These are phyloP conservation scores for Tephrocybe sp. DNA, from an alignment of 768 basidiomycete genomes.

Conservation along the genomic window DNA sequence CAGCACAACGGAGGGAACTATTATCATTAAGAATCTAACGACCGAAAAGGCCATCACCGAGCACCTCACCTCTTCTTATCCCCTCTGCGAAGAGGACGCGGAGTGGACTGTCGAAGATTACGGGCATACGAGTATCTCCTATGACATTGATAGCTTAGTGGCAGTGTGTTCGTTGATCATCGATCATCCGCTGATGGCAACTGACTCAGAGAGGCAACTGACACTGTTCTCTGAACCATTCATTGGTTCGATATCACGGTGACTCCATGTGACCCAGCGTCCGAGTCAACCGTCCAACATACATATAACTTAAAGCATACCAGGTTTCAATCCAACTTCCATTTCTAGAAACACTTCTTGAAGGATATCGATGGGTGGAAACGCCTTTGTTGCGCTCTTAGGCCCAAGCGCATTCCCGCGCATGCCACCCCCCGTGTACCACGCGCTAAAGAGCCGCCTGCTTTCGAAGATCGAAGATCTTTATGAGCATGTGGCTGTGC, in stretches of 20 bases:
- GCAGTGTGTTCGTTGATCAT: too few relatives aligned
- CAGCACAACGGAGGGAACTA: constrained; percentile 11
- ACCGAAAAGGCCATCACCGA: constrained; percentile 20
- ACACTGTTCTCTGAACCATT: too few relatives aligned
- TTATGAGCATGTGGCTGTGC: constrained; percentile 51
- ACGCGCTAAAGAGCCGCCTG: constrained; percentile 44
- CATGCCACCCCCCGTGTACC: constrained; percentile 54
- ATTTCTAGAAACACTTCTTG: too few relatives aligned
- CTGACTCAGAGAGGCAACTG: too few relatives aligned
- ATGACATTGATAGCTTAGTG: too few relatives aligned
- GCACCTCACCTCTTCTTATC: constrained; percentile 23
- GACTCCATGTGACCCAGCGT: too few relatives aligned
- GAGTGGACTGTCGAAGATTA: constrained; percentile 39
- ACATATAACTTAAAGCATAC: too few relatives aligned
- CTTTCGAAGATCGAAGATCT: constrained; percentile 37
- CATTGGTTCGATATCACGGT: not conserved
- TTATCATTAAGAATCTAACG: constrained; percentile 22
- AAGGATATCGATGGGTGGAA: constrained; percentile 58
- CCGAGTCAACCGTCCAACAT: too few relatives aligned
- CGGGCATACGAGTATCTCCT: too few relatives aligned
- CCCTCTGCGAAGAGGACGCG: constrained; percentile 32
- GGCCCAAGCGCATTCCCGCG: constrained; percentile 53
- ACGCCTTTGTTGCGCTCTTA: constrained; percentile 52
- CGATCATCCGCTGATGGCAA: too few relatives aligned
- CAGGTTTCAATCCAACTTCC: too few relatives aligned